phyloP scores from a whole-genome alignment of 306 rosid species.

The Luffa acutangula region DNA sequence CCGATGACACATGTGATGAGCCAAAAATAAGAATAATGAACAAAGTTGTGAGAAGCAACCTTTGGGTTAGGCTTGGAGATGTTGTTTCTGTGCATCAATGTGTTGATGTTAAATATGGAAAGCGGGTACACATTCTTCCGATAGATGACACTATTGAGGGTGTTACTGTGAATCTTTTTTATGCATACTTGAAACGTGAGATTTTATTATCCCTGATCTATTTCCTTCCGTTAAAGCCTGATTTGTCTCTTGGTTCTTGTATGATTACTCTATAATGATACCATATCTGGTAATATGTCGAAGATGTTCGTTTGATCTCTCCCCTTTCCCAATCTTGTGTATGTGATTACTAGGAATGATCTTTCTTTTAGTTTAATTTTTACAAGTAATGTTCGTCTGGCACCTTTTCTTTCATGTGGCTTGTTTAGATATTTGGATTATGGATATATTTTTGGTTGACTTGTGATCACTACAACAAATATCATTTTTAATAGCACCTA shows the following conservation, averaged over 20 bases:
- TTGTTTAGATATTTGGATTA: neutral
- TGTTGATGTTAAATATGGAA: conserved; percentile 19
- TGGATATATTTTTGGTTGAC: neutral
- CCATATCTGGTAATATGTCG: too few species aligned
- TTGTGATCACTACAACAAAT: neutral
- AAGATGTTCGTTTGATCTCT: too few species aligned
- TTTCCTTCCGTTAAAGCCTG: neutral
- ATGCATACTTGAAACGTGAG: conserved; percentile 16
- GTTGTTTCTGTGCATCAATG: conserved; percentile 23
- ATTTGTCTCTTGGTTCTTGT: too few species aligned
- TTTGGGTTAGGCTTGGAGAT: conserved; percentile 22
- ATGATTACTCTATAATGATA: too few species aligned
- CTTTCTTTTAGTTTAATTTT: neutral
- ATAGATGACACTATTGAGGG: conserved; percentile 25
- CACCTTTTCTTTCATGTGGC: neutral
- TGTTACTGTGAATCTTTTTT: conserved; percentile 19
- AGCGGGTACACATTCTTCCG: conserved; percentile 22
- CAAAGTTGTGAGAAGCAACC: conserved; percentile 23
- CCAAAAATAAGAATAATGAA: conserved; percentile 23
- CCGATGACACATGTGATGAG: conserved; percentile 16
- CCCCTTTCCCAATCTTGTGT: too few species aligned
- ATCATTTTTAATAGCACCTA: too few species aligned
- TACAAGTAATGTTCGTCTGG: neutral
- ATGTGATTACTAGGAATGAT: neutral
- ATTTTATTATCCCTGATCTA: neutral